Evolutionary conservation across 2,329 filamentous ascomycete genomes (phyloP), one percentile per base, ranked within the genome.

Genomic region (Hymenoscyphus occultus): DNA sequence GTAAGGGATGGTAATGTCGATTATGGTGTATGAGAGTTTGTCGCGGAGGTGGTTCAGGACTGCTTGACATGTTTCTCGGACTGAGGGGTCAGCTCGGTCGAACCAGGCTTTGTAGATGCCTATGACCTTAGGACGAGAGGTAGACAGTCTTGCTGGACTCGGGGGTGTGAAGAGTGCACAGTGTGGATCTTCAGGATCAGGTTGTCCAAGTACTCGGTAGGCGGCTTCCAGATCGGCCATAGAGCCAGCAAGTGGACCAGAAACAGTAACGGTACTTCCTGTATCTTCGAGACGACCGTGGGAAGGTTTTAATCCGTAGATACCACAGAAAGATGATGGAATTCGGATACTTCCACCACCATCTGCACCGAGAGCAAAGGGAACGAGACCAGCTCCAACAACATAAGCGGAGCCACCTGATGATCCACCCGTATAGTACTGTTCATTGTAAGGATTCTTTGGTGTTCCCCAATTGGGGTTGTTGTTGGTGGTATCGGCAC

Each of bases 361-460:
- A 75, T 99, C 95, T 14, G 94, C 97, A 22, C 94, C 95, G 28
- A 99, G 80, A 3, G 93, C 92, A 40, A 88, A 69, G 32, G 87
- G 83, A 0, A 83, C 83, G 1, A 84, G 80, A 31, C 85, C 85
- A 0, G 85, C 81, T 28, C 85, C 86, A 31, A 98, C 91, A 9
- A 92, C 91, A 19, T 96, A 86, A 2, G 94, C 94, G 74, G 93
- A 96, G 14, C 95, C 95, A 57, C 95, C 95, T 0, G 94, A 98
- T 75, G 93, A 97, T 19, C 93, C 93, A 40, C 93, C 93, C 0
- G 91, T 71, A 76, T 95, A 95, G 78, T 92, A 94, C 2, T 80
- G 74, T 0, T 79, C 75, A 74, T 93, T 91, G 76, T 91, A 87
- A 0, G 91, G 91, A 71, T 95, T 95, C 14, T 82, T 81, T 0